These are phyloP conservation scores for Blastobotrys mokoenaii DNA, from an alignment of 805 yeast genomes.

Conservation along the genomic window DNA sequence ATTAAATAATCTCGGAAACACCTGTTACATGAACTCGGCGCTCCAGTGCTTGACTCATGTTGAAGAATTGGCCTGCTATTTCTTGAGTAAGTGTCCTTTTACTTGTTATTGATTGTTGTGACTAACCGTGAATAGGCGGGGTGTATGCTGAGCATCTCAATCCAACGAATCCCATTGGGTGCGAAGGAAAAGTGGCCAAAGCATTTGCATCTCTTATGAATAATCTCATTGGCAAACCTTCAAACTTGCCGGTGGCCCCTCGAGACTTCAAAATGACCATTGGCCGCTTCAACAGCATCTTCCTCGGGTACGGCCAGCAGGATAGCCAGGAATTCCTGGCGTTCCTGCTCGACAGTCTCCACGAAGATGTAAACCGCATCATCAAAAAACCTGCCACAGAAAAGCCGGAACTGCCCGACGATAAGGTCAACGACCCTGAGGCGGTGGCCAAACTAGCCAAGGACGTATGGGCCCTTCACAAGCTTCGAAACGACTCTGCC, in stretches of 20 bases:
- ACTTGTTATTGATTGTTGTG: background rate
- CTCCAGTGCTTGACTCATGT: conserved; percentile 81
- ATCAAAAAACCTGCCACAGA: conserved; percentile 77
- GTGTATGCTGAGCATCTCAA: conserved; percentile 56
- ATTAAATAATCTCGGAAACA: conserved; percentile 70
- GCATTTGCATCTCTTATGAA: conserved; percentile 66
- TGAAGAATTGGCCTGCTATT: conserved; percentile 74
- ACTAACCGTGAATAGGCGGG: conserved; percentile 69
- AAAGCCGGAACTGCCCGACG: conserved; percentile 69
- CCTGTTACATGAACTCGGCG: conserved; percentile 94
- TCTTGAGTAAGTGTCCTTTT: conserved; percentile 30
- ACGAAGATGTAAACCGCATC: conserved; percentile 85
- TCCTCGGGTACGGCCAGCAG: conserved; percentile 78
- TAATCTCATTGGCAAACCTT: conserved; percentile 24
- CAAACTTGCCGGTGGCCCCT: conserved; percentile 38
- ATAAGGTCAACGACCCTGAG: conserved; percentile 42
- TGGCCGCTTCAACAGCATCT: conserved; percentile 66
- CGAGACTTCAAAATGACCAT: conserved; percentile 54
- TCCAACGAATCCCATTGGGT: conserved; percentile 65
- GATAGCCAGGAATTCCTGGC: conserved; percentile 92
- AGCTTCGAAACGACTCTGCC: conserved; percentile 72
- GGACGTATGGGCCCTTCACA: conserved; percentile 74
- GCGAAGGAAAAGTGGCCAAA: conserved; percentile 69
- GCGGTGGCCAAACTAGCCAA: conserved; percentile 54
- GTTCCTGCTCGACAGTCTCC: conserved; percentile 78